These are phyloP conservation scores for Lasiosphaeria hispida DNA, from an alignment of 495 filamentous ascomycete genomes.

Conservation along the genomic window DNA sequence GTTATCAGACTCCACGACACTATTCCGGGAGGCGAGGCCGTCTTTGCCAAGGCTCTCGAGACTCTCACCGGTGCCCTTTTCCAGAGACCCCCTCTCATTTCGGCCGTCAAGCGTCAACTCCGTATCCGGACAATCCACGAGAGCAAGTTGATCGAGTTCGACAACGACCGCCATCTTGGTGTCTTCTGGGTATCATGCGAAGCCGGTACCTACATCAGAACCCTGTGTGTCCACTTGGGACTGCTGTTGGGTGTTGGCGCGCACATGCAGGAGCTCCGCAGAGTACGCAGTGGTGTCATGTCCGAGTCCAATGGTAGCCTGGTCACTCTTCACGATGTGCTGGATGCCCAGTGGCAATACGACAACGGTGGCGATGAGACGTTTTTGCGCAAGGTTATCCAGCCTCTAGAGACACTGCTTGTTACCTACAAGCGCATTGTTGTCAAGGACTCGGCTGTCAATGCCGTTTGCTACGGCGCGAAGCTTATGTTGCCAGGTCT, in stretches of 20 bases:
- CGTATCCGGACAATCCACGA: constrained; percentile 96
- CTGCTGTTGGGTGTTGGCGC: constrained; percentile 89
- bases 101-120: constrained; percentile 95
- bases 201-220: constrained; percentile 97
- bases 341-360: constrained; percentile 90
- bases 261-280: constrained; percentile 97
- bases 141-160: constrained; percentile 92
- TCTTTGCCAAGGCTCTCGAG: constrained; percentile 87
- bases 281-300: constrained; percentile 94
- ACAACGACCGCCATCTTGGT: constrained; percentile 95
- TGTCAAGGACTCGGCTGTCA: constrained; percentile 94
- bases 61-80: constrained; percentile 94
- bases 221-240: constrained; percentile 93
- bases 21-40: constrained; percentile 83
- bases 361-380: constrained; percentile 90
- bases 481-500: constrained; percentile 98
- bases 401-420: constrained; percentile 86
- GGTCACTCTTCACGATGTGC: constrained; percentile 92
- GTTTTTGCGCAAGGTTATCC: constrained; percentile 82
- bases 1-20: constrained; percentile 91
- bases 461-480: constrained; percentile 95
- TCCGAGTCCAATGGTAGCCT: constrained; percentile 74
- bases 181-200: constrained; percentile 99
- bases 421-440: constrained; percentile 92
- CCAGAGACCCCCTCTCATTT: constrained; percentile 95